Conservation (phyloP, 176 grass and related monocot species). For the Carex parvula region DNA sequence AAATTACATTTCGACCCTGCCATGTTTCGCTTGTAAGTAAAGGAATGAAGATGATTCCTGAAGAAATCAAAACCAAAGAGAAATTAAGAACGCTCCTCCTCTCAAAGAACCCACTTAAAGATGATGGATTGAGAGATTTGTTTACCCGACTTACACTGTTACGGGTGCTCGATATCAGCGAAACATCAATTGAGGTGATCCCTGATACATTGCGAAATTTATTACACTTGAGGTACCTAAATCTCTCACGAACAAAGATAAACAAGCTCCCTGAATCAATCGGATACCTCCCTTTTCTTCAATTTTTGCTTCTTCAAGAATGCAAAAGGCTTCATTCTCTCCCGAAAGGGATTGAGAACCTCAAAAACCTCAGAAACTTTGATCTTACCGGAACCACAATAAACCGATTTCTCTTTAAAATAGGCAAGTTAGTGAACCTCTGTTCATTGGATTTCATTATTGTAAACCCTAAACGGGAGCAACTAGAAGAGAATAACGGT, state of each 20-base stretch:
- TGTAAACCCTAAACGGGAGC: slow-evolving; percentile 26
- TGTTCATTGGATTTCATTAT: slow-evolving; percentile 42
- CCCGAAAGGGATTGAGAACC: slow-evolving; percentile 53
- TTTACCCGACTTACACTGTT: slow-evolving; percentile 43
- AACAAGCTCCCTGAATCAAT: slow-evolving; percentile 48
- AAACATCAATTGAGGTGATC: slow-evolving; percentile 42
- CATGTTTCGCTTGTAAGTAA: slow-evolving; percentile 35
- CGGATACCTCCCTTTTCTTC: slow-evolving; percentile 42
- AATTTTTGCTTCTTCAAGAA: slow-evolving; percentile 56
- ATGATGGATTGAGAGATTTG: slow-evolving; percentile 23
- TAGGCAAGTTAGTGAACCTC: slow-evolving; percentile 56
- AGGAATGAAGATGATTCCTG: slow-evolving; percentile 33
- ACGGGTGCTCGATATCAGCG: slow-evolving; percentile 53
- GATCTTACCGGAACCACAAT: slow-evolving; percentile 49
- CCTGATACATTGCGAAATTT: slow-evolving; percentile 49
- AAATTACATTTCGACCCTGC: slow-evolving; percentile 12
- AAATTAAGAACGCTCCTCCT: slow-evolving; percentile 55
- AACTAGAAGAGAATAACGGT: slow-evolving; percentile 17
- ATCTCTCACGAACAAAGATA: slow-evolving; percentile 61
- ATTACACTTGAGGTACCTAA: slow-evolving; percentile 59
- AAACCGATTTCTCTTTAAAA: slow-evolving; percentile 30
- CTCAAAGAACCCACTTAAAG: slow-evolving; percentile 48
- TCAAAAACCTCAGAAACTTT: slow-evolving; percentile 60
- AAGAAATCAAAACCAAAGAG: slow-evolving; percentile 36
- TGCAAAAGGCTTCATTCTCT: slow-evolving; percentile 53